Conservation (phyloP, 495 filamentous ascomycete genomes). For the Lepidopterella palustris region DNA sequence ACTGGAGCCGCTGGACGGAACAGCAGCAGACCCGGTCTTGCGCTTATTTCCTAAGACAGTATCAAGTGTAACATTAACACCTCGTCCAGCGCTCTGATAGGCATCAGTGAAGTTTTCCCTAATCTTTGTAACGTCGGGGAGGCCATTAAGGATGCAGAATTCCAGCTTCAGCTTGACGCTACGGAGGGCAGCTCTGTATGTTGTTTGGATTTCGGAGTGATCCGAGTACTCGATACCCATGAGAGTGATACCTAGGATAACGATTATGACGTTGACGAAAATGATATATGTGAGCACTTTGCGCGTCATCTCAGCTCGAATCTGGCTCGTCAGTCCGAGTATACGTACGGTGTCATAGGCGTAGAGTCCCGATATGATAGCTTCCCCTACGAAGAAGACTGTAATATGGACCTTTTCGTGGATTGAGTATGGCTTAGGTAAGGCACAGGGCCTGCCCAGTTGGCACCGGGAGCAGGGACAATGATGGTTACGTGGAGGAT, state of each 20-base stretch:
- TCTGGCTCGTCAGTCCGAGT: conserved; percentile 10
- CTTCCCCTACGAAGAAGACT: conserved; percentile 20
- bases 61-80: background rate
- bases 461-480: conserved; percentile 13
- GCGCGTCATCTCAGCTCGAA: conserved; percentile 5
- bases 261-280: conserved; percentile 28
- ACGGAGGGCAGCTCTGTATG: conserved; percentile 36
- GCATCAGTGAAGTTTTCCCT: conserved; percentile 2
- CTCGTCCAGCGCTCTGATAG: background rate
- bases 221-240: conserved; percentile 28
- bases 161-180: conserved; percentile 38
- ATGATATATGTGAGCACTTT: conserved; percentile 24
- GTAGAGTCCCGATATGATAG: conserved; percentile 19
- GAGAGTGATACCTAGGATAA: conserved; percentile 26
- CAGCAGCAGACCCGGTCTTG: background rate
- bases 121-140: conserved; percentile 18
- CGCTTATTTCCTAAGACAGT: background rate
- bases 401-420: conserved; percentile 22
- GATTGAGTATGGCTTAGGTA: conserved; percentile 22
- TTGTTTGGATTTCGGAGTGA: conserved; percentile 28
- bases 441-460: conserved; percentile 5
- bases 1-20: background rate
- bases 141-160: conserved; percentile 37
- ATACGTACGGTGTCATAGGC: conserved; percentile 9
- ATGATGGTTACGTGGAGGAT: conserved; percentile 22